Percentiles rank a stretch among this genome's conserved stretches.
phyloP scores from a whole-genome alignment of 2,329 filamentous ascomycete genomes.

The Stagonosporopsis vannaccii region DNA sequence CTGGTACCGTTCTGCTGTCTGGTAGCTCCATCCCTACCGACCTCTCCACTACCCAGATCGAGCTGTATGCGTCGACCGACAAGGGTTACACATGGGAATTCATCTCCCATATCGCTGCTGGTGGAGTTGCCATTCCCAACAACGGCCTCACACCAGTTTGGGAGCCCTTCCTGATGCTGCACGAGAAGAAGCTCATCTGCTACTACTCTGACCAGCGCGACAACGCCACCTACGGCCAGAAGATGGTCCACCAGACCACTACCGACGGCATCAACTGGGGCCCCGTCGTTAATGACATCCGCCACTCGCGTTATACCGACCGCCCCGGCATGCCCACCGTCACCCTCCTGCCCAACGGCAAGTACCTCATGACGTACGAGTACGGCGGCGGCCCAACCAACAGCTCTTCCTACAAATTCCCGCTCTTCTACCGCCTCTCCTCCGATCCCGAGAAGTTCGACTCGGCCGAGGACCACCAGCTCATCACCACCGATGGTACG shows the following conservation, averaged over 20 bases:
- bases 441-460: constrained; percentile 58
- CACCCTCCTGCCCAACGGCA: constrained; percentile 63
- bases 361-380: constrained; percentile 72
- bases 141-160: constrained; percentile 74
- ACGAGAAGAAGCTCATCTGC: constrained; percentile 66
- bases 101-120: constrained; percentile 69
- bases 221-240: constrained; percentile 68
- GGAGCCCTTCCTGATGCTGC: constrained; percentile 72
- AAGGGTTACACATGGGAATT: constrained; percentile 70
- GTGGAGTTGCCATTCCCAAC: constrained; percentile 67
- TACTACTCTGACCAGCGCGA: constrained; percentile 78
- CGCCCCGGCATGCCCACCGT: constrained; percentile 75
- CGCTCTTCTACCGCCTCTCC: constrained; percentile 62
- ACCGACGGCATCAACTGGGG: constrained; percentile 68
- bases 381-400: constrained; percentile 59
- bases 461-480: constrained; percentile 48
- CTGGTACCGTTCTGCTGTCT: constrained; percentile 69
- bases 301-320: constrained; percentile 67
- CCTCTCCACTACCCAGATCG: constrained; percentile 70
- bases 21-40: constrained; percentile 67
- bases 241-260: constrained; percentile 70
- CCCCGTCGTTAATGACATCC: constrained; percentile 66
- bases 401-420: constrained; percentile 52
- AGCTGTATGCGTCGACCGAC: constrained; percentile 71
- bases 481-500: constrained; percentile 56